A percentile compares a stretch with the other conserved stretches of the same genome.
Evolutionary conservation across 345 rosid species (phyloP).

Genomic region (Physaria fendleri): DNA sequence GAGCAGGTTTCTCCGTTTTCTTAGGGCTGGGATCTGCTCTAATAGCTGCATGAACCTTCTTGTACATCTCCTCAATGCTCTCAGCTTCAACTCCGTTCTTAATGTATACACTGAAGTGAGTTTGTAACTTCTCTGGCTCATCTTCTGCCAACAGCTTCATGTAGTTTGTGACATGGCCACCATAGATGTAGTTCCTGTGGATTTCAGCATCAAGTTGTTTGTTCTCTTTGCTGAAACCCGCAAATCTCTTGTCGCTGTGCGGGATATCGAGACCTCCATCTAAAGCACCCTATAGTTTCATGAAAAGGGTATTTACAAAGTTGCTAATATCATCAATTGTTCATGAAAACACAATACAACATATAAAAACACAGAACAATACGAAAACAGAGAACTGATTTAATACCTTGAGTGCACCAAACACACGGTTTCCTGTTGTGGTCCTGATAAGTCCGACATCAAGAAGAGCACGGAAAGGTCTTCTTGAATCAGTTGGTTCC

Average conservation of each 20-base stretch:
- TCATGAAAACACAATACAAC: background rate
- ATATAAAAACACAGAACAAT: background rate
- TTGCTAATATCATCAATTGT: background rate
- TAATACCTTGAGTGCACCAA: constrained; percentile 25
- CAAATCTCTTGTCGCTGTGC: constrained; percentile 84
- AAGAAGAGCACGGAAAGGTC: constrained; percentile 28
- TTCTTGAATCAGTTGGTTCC: constrained; percentile 42
- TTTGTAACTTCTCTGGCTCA: constrained; percentile 31
- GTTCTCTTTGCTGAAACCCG: constrained; percentile 53
- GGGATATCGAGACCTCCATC: constrained; percentile 92
- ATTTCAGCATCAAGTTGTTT: constrained; percentile 60
- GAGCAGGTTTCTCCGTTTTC: constrained; percentile 11
- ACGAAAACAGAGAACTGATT: background rate
- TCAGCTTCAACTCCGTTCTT: constrained; percentile 14
- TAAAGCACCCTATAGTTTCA: constrained; percentile 56
- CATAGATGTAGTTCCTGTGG: constrained; percentile 72
- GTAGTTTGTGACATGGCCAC: constrained; percentile 79
- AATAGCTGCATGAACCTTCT: constrained; percentile 17
- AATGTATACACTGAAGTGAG: constrained; percentile 15
- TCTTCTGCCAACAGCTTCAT: constrained; percentile 42
- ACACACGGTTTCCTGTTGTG: constrained; percentile 25
- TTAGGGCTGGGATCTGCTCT: constrained; percentile 17
- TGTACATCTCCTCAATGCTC: constrained; percentile 18
- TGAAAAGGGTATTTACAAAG: background rate
- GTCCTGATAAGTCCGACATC: constrained; percentile 24